Evolutionary conservation across 2,329 filamentous ascomycete species (phyloP), one percentile per base, ranked within the genome.

Genomic region (Colletotrichum sidae): DNA sequence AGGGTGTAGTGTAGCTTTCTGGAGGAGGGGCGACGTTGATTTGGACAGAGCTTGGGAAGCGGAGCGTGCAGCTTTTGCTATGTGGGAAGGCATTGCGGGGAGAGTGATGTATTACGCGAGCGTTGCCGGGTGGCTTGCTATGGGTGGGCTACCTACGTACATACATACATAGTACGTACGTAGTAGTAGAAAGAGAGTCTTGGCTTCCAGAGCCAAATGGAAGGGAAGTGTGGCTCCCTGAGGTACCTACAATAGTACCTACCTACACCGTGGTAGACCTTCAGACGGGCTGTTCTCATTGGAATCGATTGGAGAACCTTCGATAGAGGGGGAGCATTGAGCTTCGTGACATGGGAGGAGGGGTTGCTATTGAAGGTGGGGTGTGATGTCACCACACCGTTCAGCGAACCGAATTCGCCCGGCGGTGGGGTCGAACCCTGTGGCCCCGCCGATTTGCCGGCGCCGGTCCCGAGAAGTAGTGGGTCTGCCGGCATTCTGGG

Each of bases 351-450:
- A 37, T 17, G 41, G 15, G 44, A 25, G 8, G 34, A 60, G 57
- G 45, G 58, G 62, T 50, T 35, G 39, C 50, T 53, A 5, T 25
- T 25, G 25, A 5, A 25, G 25, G 39, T 56, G 46, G 41, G 57
- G 47, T 51, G 41, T 65, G 63, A 65, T 63, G 63, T 65, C 63
- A 65, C 63, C 52, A 62, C 15, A 41, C 15, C 52, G 42, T 56
- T 12, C n/a, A 35, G 37, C 50, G 50, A 17, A 49, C 55, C 13
- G 25, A 35, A 25, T 9, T 15, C 41, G 25, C 46, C 57, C 47
- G 17, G 35, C 41, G 41, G 11, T 8, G 3, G 42, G 41, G 52
- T 46, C 47, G 10, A 34, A 38, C 17, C 5, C 45, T 45, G 39
- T 17, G 25, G 55, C 9, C 46, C 62, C 51, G 41, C 46, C 17